These are phyloP conservation scores for Vigna radiata DNA, from an alignment of 306 rosid species.

Conservation along the genomic window DNA sequence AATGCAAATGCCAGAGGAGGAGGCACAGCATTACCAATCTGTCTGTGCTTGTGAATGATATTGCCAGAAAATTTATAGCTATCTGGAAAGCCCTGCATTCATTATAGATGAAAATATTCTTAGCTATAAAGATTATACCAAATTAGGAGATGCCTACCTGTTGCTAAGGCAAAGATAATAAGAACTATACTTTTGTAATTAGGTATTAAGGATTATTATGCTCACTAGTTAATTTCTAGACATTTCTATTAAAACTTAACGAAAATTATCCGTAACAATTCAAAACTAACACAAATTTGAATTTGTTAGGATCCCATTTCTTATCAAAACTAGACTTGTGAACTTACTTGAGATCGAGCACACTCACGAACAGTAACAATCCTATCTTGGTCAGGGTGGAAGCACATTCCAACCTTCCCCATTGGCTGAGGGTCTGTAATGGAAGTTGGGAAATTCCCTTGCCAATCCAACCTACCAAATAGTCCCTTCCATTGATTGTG, in stretches of 20 bases:
- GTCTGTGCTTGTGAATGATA: conserved; percentile 86
- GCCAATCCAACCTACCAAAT: conserved; percentile 96
- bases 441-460: conserved; percentile 96
- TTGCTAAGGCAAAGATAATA: neutral
- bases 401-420: conserved; percentile 99
- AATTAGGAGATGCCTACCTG: conserved; percentile 9
- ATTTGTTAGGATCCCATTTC: too few relatives aligned
- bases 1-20: conserved; percentile 91
- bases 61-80: conserved; percentile 73
- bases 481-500: conserved; percentile 99
- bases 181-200: neutral
- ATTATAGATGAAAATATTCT: conserved; percentile 4
- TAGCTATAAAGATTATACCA: conserved; percentile 3
- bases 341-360: conserved; percentile 94
- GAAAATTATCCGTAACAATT: too few relatives aligned
- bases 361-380: conserved; percentile 95
- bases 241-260: neutral
- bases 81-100: conserved; percentile 91
- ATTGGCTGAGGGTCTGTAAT: conserved; percentile 96
- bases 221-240: neutral
- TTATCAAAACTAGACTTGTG: neutral
- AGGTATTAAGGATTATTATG: neutral
- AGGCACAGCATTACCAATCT: conserved; percentile 99
- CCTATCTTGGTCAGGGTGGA: conserved; percentile 96
- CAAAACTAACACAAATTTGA: too few relatives aligned